Conservation (phyloP, 139 green algal species). For the Asterochloris erici region DNA sequence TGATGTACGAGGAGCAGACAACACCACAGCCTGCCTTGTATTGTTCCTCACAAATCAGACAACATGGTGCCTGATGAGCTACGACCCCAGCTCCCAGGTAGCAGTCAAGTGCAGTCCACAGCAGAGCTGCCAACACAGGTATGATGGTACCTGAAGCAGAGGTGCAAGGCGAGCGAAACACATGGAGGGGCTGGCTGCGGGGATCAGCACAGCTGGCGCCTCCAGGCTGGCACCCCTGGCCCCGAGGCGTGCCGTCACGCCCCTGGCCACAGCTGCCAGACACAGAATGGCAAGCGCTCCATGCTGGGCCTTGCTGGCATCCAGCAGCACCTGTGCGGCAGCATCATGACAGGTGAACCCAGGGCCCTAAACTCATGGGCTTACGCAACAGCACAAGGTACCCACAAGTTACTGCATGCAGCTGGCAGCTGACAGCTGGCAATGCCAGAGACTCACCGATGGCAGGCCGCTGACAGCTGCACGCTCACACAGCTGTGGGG, state of each 20-base stretch:
- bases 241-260: slow-evolving; percentile 13
- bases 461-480: slow-evolving; percentile 26
- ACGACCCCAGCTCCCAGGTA: too few relatives aligned
- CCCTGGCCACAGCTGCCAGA: slow-evolving; percentile 35
- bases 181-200: slow-evolving; percentile 2
- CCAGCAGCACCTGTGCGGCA: slow-evolving; percentile 33
- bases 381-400: too few relatives aligned
- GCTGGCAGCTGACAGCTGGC: too few relatives aligned
- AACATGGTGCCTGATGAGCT: too few relatives aligned
- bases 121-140: too few relatives aligned
- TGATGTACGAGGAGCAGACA: not conserved
- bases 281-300: slow-evolving; percentile 42
- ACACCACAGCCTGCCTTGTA: too few relatives aligned
- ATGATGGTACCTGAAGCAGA: slow-evolving; percentile 18
- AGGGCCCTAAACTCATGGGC: too few relatives aligned
- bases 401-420: too few relatives aligned
- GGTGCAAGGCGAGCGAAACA: slow-evolving; percentile 12
- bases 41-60: too few relatives aligned
- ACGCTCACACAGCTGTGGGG: slow-evolving; percentile 39
- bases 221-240: not conserved
- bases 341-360: not conserved
- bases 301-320: slow-evolving; percentile 11
- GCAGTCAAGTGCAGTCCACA: too few relatives aligned
- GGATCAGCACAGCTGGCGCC: not conserved
- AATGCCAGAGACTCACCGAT: slow-evolving; percentile 8